Evolutionary conservation across 1,284 basidiomycete genomes (phyloP).

Genomic region (Blastosporella zonata): DNA sequence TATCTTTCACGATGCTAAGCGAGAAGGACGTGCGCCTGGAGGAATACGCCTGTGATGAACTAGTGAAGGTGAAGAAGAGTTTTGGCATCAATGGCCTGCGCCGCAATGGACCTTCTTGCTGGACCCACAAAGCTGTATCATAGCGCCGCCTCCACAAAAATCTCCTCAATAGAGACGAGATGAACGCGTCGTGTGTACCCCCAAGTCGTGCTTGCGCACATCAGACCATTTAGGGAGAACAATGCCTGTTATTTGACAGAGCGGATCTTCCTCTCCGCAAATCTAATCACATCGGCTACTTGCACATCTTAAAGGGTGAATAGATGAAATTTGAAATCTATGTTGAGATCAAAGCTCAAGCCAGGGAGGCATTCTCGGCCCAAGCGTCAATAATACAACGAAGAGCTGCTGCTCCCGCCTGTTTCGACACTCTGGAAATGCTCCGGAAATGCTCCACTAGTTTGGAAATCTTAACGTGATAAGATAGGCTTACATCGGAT

Average conservation of each 20-base stretch:
- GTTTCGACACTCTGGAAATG: too few species aligned
- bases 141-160: background rate
- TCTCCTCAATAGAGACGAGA: background rate
- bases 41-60: background rate
- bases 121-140: background rate
- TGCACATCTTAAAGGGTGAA: too few species aligned
- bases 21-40: background rate
- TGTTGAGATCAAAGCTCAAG: too few species aligned
- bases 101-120: background rate
- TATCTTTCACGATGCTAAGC: background rate
- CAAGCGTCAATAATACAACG: background rate
- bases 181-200: constrained; percentile 1
- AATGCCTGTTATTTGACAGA: constrained; percentile 5
- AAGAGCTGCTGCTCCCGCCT: background rate
- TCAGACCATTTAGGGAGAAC: constrained; percentile 4
- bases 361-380: too few species aligned
- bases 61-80: background rate
- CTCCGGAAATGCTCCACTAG: constrained; percentile 4
- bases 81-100: background rate
- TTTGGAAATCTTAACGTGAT: constrained; percentile 2
- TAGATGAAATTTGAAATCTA: too few species aligned
- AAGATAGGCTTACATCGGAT: constrained; percentile 10
- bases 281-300: constrained; percentile 5
- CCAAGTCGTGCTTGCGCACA: background rate
- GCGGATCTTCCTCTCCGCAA: constrained; percentile 8